Percentiles rank a stretch among this genome's conserved stretches.
phyloP scores from a whole-genome alignment of 2,329 filamentous ascomycete genomes.

The Helotiales sp. region DNA sequence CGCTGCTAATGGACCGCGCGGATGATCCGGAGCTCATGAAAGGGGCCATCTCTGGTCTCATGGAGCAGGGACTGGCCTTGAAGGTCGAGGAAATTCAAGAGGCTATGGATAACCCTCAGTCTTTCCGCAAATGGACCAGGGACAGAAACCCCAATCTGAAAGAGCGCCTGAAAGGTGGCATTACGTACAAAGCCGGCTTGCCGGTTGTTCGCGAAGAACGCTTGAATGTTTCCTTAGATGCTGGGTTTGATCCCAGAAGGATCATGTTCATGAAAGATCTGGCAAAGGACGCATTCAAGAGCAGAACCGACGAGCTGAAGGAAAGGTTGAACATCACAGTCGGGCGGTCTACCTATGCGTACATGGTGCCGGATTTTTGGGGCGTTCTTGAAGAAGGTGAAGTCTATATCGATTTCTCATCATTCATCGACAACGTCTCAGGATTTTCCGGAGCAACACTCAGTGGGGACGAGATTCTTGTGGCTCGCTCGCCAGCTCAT shows the following conservation, averaged over 20 bases:
- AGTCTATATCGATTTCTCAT: constrained; percentile 71
- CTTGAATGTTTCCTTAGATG: constrained; percentile 59
- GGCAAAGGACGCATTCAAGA: constrained; percentile 39
- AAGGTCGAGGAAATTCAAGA: constrained; percentile 58
- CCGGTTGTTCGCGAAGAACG: constrained; percentile 50
- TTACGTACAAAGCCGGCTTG: constrained; percentile 33
- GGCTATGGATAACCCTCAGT: constrained; percentile 55
- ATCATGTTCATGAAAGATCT: constrained; percentile 55
- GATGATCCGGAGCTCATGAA: constrained; percentile 52
- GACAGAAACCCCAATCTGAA: constrained; percentile 49
- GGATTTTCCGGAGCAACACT: constrained; percentile 59
- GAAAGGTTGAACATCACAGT: constrained; percentile 65
- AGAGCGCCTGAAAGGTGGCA: constrained; percentile 40
- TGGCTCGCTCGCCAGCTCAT: constrained; percentile 72
- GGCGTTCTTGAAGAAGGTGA: constrained; percentile 66
- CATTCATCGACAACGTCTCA: constrained; percentile 58
- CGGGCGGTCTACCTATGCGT: constrained; percentile 63
- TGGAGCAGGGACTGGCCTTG: constrained; percentile 54
- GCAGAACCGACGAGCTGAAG: constrained; percentile 46
- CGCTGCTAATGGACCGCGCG: constrained; percentile 67
- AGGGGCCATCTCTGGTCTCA: constrained; percentile 52
- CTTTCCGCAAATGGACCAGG: constrained; percentile 60
- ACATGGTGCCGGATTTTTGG: constrained; percentile 72
- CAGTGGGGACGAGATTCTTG: constrained; percentile 64
- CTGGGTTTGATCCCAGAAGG: constrained; percentile 61